Percentiles rank a stretch among this genome's conserved stretches.
phyloP scores from a whole-genome alignment of 2,329 filamentous ascomycete genomes.

The Aspergillus sp. region DNA sequence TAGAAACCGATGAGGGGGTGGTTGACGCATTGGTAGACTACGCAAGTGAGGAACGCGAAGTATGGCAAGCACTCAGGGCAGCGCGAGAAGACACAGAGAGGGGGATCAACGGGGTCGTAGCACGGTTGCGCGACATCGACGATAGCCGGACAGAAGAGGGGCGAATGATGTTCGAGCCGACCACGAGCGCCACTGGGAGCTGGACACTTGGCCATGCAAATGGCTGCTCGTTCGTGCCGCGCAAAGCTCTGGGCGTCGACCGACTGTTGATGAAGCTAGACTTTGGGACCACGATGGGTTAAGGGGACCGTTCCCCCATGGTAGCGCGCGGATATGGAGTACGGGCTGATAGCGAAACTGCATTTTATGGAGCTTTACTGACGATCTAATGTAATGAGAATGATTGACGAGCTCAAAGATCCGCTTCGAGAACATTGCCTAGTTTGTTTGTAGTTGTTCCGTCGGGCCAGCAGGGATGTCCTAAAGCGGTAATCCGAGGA shows the following conservation, averaged over 20 bases:
- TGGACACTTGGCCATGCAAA: slow-evolving; percentile 30
- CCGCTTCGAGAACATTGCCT: not conserved
- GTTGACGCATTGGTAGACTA: slow-evolving; percentile 73
- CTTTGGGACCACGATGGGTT: slow-evolving; percentile 40
- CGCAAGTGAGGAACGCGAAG: slow-evolving; percentile 68
- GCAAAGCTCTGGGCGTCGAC: slow-evolving; percentile 76
- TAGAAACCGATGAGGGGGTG: slow-evolving; percentile 79
- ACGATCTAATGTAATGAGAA: slow-evolving; percentile 4
- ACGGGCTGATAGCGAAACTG: not conserved
- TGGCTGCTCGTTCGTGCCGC: slow-evolving; percentile 60
- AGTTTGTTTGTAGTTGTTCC: not conserved
- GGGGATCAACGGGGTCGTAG: slow-evolving; percentile 63
- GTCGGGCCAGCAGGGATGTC: slow-evolving; percentile 4
- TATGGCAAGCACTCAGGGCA: slow-evolving; percentile 63
- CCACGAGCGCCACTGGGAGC: slow-evolving; percentile 30
- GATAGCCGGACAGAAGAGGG: slow-evolving; percentile 48
- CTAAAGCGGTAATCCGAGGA: slow-evolving; percentile 15
- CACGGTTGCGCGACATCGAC: slow-evolving; percentile 62
- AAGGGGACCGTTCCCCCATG: slow-evolving; percentile 3
- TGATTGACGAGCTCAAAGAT: not conserved
- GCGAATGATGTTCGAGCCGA: slow-evolving; percentile 34
- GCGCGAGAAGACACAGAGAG: slow-evolving; percentile 65
- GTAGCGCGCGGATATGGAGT: too few relatives aligned
- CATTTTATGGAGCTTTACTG: not conserved
- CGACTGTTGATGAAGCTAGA: slow-evolving; percentile 89